Conservation (phyloP, 371 early-diverging fungal genomes). For the Mortierella sp. region DNA sequence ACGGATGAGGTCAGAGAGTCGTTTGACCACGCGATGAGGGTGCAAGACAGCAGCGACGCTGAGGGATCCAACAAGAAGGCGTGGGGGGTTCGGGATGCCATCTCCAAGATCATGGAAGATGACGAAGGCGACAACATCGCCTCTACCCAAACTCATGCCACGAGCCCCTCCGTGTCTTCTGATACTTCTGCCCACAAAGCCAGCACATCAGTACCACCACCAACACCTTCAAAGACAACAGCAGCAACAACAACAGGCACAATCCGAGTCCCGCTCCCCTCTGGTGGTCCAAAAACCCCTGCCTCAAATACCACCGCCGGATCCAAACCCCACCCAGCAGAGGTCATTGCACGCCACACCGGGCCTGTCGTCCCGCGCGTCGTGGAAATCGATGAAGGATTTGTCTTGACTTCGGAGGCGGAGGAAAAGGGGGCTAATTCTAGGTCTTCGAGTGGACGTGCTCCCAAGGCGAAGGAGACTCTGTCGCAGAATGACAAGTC, state of each 20-base stretch:
- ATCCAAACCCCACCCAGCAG: background rate
- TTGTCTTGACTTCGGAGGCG: background rate
- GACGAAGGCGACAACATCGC: background rate
- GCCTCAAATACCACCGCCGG: background rate
- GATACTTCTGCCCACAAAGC: too few relatives aligned
- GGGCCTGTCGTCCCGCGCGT: background rate
- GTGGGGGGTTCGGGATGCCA: conserved; percentile 21
- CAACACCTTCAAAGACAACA: background rate
- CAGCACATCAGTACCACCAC: too few relatives aligned
- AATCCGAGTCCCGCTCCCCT: background rate
- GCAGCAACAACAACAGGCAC: background rate
- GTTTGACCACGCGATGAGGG: conserved; percentile 23
- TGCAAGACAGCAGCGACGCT: background rate
- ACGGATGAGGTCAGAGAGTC: conserved; percentile 18
- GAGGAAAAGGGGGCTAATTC: background rate
- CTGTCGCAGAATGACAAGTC: background rate
- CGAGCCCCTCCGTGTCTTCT: background rate
- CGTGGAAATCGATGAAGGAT: background rate
- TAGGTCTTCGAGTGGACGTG: background rate
- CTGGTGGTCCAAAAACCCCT: background rate
- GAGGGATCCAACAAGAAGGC: background rate
- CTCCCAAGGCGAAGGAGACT: background rate
- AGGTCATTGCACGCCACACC: background rate
- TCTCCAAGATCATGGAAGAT: conserved; percentile 17
- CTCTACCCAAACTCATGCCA: background rate